These are phyloP conservation scores for Corchorus capsularis DNA, from an alignment of 345 rosid species.

Conservation along the genomic window DNA sequence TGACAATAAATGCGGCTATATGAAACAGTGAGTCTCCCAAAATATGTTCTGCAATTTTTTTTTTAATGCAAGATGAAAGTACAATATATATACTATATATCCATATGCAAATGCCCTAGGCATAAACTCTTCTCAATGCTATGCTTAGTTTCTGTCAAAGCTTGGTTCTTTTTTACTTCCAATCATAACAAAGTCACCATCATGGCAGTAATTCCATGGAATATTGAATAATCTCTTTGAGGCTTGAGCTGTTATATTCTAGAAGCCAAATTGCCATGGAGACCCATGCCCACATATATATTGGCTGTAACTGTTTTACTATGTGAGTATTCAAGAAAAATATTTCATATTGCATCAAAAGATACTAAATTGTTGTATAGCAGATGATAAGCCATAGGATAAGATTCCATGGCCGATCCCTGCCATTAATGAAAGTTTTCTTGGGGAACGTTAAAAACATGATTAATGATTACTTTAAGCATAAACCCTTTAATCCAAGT, in stretches of 20 bases:
- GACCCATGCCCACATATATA: background rate
- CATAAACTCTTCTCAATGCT: background rate
- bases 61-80: background rate
- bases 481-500: background rate
- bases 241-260: background rate
- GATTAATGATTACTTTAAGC: background rate
- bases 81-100: background rate
- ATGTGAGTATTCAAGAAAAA: too few relatives aligned
- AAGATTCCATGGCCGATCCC: background rate
- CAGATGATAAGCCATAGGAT: background rate
- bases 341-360: too few relatives aligned
- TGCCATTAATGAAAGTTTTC: background rate
- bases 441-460: background rate
- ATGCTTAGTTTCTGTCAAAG: background rate
- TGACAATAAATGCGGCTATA: background rate
- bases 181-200: background rate
- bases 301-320: too few relatives aligned
- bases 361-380: too few relatives aligned
- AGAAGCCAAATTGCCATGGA: background rate
- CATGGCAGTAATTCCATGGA: background rate
- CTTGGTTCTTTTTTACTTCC: background rate
- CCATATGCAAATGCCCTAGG: background rate
- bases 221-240: background rate
- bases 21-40: background rate
- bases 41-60: background rate